Evolutionary conservation across 2,329 filamentous ascomycete species (phyloP).

Genomic region (Simplicillium aogashimaense): DNA sequence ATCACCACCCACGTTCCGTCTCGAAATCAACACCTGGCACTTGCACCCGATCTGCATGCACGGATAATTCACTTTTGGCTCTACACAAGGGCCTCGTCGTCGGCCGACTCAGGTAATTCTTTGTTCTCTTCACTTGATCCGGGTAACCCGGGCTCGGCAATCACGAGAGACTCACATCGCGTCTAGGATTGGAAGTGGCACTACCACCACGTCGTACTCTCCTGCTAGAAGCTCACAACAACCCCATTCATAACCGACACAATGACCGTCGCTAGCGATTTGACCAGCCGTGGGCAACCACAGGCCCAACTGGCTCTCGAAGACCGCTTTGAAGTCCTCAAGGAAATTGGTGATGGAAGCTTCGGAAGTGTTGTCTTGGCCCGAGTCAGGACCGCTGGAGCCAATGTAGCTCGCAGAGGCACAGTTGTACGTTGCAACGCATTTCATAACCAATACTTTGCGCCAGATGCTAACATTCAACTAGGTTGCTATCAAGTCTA

Average conservation of each 20-base stretch:
- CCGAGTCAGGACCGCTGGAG: slow-evolving; percentile 81
- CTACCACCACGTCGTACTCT: too few species aligned
- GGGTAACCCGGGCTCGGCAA: neutral
- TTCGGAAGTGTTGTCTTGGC: slow-evolving; percentile 94
- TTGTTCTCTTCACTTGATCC: neutral
- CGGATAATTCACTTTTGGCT: neutral
- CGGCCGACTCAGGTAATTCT: neutral
- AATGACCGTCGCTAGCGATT: slow-evolving; percentile 72
- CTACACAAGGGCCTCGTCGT: neutral
- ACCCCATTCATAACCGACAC: slow-evolving; percentile 18
- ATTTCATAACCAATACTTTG: slow-evolving; percentile 7
- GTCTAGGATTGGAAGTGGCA: neutral
- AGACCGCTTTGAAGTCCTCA: slow-evolving; percentile 92
- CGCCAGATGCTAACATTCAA: slow-evolving; percentile 9
- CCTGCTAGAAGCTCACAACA: too few species aligned
- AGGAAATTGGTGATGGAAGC: slow-evolving; percentile 97
- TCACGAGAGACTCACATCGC: neutral
- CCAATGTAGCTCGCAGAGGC: slow-evolving; percentile 77
- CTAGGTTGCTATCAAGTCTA: slow-evolving; percentile 97
- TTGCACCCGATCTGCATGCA: neutral
- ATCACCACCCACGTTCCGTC: too few species aligned
- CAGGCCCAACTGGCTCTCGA: slow-evolving; percentile 61
- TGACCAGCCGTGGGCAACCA: slow-evolving; percentile 57
- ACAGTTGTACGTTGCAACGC: slow-evolving; percentile 63
- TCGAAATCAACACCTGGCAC: too few species aligned